Percentiles rank a stretch among this genome's conserved stretches.
phyloP scores from a whole-genome alignment of 495 filamentous ascomycete species.

The Apiosordaria backusii region DNA sequence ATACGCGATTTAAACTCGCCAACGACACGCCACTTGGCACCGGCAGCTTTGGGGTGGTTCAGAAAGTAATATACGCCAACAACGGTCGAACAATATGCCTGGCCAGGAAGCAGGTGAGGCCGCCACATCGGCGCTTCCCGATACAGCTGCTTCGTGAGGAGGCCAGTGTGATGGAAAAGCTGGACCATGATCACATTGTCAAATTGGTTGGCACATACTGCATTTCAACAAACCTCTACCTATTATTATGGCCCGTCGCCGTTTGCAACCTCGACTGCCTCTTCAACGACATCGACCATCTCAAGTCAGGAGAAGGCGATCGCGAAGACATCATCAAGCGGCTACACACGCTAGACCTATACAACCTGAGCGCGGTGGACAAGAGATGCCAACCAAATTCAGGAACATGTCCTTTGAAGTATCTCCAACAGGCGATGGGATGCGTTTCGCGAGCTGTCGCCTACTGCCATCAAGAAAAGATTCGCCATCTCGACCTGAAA shows the following conservation, averaged over 20 bases:
- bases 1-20: conserved; percentile 28
- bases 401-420: conserved; percentile 29
- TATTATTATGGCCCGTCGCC: conserved; percentile 44
- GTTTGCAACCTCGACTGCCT: conserved; percentile 40
- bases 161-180: conserved; percentile 42
- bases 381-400: neutral
- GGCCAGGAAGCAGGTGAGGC: conserved; percentile 31
- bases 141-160: conserved; percentile 38
- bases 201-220: conserved; percentile 44
- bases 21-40: conserved; percentile 27
- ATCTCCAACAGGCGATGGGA: conserved; percentile 34
- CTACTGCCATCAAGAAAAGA: conserved; percentile 38
- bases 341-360: conserved; percentile 31
- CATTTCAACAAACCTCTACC: conserved; percentile 30
- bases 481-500: conserved; percentile 44
- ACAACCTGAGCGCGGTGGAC: conserved; percentile 27
- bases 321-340: conserved; percentile 33
- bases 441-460: conserved; percentile 41
- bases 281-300: conserved; percentile 36
- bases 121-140: conserved; percentile 20
- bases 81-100: conserved; percentile 34
- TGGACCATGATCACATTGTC: conserved; percentile 42
- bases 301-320: conserved; percentile 29
- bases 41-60: conserved; percentile 36
- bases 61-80: conserved; percentile 32